These are phyloP conservation scores for Lasiodiplodia theobromae DNA, from an alignment of 2,329 filamentous ascomycete species.

Conservation along the genomic window DNA sequence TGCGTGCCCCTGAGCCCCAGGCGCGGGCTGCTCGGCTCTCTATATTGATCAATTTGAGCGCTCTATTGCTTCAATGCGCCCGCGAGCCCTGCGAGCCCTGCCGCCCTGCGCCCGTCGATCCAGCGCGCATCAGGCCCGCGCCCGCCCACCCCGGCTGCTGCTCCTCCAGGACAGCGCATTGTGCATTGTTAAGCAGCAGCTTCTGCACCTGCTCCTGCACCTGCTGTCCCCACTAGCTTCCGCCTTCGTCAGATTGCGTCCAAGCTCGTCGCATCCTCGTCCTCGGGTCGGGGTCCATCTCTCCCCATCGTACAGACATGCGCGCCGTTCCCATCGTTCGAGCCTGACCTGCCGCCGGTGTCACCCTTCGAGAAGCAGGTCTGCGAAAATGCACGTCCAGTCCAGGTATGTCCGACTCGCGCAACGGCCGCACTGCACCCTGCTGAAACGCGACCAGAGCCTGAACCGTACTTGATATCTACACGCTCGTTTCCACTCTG, in stretches of 20 bases:
- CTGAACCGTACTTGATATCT: constrained; percentile 25
- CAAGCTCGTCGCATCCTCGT: constrained; percentile 26
- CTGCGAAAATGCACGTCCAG: constrained; percentile 4
- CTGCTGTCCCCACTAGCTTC: constrained; percentile 7
- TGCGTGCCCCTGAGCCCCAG: constrained; percentile 5
- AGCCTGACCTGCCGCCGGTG: constrained; percentile 10
- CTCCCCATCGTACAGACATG: constrained; percentile 10
- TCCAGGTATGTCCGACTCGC: constrained; percentile 15
- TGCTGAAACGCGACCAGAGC: constrained; percentile 24
- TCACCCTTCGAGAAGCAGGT: constrained; percentile 21
- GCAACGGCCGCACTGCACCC: background rate
- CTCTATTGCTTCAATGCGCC: constrained; percentile 13
- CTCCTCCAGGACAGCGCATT: background rate
- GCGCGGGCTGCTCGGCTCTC: background rate
- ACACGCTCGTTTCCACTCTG: constrained; percentile 23
- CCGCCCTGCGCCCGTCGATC: constrained; percentile 14
- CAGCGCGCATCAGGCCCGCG: background rate
- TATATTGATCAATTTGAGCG: background rate
- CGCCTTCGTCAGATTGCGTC: constrained; percentile 18
- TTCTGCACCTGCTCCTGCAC: constrained; percentile 17
- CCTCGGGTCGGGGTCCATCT: constrained; percentile 12
- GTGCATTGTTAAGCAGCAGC: constrained; percentile 12
- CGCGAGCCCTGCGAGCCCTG: background rate
- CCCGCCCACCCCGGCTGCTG: background rate
- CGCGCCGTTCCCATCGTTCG: background rate